These are phyloP conservation scores for Cinnamomum micranthum DNA, from an alignment of 164 flowering plant genomes.

Conservation along the genomic window DNA sequence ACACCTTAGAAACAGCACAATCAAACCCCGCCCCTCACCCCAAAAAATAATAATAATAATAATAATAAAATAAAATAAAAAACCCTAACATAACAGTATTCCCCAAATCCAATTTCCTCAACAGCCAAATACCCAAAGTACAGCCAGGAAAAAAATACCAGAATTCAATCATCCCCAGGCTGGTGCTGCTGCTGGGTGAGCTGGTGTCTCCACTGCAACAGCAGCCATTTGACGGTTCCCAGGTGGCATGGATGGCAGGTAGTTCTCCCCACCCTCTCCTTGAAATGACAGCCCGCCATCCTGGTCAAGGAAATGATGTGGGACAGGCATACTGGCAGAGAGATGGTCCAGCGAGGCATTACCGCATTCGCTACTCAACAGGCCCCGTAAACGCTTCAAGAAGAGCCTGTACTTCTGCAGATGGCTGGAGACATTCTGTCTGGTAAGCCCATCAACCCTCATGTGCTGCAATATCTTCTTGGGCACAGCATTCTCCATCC, in stretches of 20 bases:
- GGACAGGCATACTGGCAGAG: slow-evolving; percentile 83
- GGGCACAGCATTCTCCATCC: neutral
- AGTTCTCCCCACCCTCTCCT: slow-evolving; percentile 42
- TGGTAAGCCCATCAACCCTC: neutral
- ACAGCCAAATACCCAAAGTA: slow-evolving; percentile 4
- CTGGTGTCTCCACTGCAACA: slow-evolving; percentile 25
- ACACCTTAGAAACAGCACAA: neutral
- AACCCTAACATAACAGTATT: slow-evolving; percentile 6
- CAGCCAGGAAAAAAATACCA: slow-evolving; percentile 15
- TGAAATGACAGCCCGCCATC: slow-evolving; percentile 11
- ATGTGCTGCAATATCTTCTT: neutral
- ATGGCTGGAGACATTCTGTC: neutral
- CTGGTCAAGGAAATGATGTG: slow-evolving; percentile 74
- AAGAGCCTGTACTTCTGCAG: slow-evolving; percentile 70
- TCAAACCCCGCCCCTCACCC: neutral
- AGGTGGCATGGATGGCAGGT: slow-evolving; percentile 62
- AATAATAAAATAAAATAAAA: neutral
- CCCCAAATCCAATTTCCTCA: slow-evolving; percentile 4
- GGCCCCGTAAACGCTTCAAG: slow-evolving; percentile 86
- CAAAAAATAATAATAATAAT: too few species aligned
- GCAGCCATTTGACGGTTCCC: slow-evolving; percentile 50
- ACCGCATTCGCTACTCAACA: slow-evolving; percentile 40
- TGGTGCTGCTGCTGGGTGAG: slow-evolving; percentile 41
- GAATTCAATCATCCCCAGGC: slow-evolving; percentile 72
- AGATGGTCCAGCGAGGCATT: slow-evolving; percentile 79